phyloP scores from a whole-genome alignment of 164 flowering plant genomes.

The Dillenia suffruticosa region DNA sequence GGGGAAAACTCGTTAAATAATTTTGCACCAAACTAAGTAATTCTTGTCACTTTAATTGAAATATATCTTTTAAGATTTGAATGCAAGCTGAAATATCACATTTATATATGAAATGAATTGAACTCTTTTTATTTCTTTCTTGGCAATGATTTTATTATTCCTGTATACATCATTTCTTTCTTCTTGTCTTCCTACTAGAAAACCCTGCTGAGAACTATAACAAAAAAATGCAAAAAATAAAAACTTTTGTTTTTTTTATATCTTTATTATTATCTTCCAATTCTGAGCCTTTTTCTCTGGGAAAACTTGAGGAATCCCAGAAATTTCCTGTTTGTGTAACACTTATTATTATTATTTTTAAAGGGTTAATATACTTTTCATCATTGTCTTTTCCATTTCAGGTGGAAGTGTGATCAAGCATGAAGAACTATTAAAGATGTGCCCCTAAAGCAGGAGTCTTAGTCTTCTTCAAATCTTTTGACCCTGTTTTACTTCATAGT shows the following conservation, averaged over 20 bases:
- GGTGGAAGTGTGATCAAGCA: constrained; percentile 28
- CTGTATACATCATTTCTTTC: too few relatives aligned
- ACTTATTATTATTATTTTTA: not conserved
- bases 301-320: not conserved
- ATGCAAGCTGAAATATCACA: too few relatives aligned
- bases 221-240: too few relatives aligned
- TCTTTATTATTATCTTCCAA: not conserved
- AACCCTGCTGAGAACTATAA: too few relatives aligned
- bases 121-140: too few relatives aligned
- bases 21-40: too few relatives aligned
- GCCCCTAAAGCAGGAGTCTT: constrained; percentile 9
- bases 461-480: not conserved
- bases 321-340: not conserved
- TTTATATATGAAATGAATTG: too few relatives aligned
- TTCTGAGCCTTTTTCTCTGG: not conserved
- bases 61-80: too few relatives aligned
- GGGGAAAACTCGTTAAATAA: too few relatives aligned
- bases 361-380: not conserved
- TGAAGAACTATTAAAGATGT: constrained; percentile 49
- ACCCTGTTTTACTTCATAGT: not conserved
- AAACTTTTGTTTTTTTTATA: not conserved
- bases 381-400: constrained; percentile 5
- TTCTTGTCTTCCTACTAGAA: too few relatives aligned
- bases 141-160: too few relatives aligned
- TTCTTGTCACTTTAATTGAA: too few relatives aligned